phyloP scores from a whole-genome alignment of 2,329 filamentous ascomycete genomes.

The Aspergillus brunneoviolaceus region DNA sequence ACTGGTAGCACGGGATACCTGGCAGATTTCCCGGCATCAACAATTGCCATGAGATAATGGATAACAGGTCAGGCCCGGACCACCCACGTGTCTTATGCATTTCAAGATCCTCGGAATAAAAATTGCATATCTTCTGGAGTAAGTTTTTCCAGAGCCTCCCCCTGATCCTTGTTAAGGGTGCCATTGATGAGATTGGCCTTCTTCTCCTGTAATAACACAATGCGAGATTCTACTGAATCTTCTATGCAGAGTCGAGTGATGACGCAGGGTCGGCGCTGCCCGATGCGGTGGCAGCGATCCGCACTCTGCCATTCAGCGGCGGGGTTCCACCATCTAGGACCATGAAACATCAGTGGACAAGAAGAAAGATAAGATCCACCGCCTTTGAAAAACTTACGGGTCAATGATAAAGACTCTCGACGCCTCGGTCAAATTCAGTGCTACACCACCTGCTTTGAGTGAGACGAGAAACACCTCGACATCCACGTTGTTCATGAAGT shows the following conservation, averaged over 20 bases:
- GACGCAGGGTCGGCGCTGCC: conserved; percentile 87
- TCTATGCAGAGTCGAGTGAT: conserved; percentile 95
- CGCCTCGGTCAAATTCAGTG: conserved; percentile 91
- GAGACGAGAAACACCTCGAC: conserved; percentile 97
- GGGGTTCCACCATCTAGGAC: conserved; percentile 91
- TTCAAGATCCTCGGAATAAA: conserved; percentile 74
- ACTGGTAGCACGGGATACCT: background rate
- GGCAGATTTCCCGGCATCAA: background rate
- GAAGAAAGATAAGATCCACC: background rate
- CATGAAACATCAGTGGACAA: conserved; percentile 22
- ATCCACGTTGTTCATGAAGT: conserved; percentile 93
- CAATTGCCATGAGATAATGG: background rate
- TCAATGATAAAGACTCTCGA: conserved; percentile 95
- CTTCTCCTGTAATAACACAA: conserved; percentile 96
- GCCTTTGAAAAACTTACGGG: conserved; percentile 62
- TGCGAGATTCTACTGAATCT: conserved; percentile 92
- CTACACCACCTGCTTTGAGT: conserved; percentile 92
- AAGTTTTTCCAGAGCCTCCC: conserved; percentile 81
- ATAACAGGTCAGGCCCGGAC: background rate
- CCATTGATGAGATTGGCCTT: conserved; percentile 98
- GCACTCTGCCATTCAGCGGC: conserved; percentile 99
- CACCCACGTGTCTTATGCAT: background rate
- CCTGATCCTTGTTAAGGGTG: conserved; percentile 89
- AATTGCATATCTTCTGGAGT: conserved; percentile 94
- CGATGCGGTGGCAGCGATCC: conserved; percentile 90